A percentile compares a stretch with the other conserved stretches of the same genome.
Conservation (phyloP, 1,284 basidiomycete genomes). For the Ceratobasidium sp. region DNA sequence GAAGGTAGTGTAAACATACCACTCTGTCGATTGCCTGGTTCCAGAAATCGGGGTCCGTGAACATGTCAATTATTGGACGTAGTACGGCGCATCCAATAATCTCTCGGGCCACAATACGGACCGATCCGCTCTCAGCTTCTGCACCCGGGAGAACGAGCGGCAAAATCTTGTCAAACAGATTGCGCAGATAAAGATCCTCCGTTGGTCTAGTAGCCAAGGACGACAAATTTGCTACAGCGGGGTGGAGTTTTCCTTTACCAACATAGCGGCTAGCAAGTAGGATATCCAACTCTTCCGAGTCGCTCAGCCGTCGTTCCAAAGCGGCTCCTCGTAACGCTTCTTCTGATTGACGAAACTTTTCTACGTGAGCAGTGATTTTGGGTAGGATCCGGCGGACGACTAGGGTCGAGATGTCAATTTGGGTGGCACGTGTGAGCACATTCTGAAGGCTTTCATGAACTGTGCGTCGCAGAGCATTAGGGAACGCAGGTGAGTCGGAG, state of each 20-base stretch:
- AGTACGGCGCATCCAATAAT: constrained; percentile 85
- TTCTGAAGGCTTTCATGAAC: constrained; percentile 76
- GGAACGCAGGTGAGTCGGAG: constrained; percentile 88
- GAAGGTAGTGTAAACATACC: constrained; percentile 63
- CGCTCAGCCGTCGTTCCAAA: constrained; percentile 79
- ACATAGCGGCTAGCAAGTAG: constrained; percentile 84
- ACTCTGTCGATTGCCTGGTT: constrained; percentile 92
- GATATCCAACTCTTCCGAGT: constrained; percentile 88
- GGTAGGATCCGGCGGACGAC: constrained; percentile 88
- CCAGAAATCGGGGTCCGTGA: constrained; percentile 97
- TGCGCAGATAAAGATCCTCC: constrained; percentile 86
- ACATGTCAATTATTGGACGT: constrained; percentile 89
- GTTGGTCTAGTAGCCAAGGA: constrained; percentile 89
- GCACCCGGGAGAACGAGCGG: constrained; percentile 80
- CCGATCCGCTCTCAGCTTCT: constrained; percentile 77
- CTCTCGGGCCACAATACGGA: constrained; percentile 83
- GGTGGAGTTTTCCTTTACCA: constrained; percentile 75
- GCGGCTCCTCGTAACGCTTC: constrained; percentile 80
- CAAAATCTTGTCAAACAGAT: constrained; percentile 77
- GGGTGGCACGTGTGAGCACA: constrained; percentile 68
- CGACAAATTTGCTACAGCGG: constrained; percentile 85
- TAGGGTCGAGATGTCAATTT: constrained; percentile 81
- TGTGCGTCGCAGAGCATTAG: constrained; percentile 81
- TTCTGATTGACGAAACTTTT: constrained; percentile 93
- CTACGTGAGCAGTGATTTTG: constrained; percentile 87